Base-by-base conservation (phyloP, 805 yeast species). In the Metschnikowia borealis region DNA sequence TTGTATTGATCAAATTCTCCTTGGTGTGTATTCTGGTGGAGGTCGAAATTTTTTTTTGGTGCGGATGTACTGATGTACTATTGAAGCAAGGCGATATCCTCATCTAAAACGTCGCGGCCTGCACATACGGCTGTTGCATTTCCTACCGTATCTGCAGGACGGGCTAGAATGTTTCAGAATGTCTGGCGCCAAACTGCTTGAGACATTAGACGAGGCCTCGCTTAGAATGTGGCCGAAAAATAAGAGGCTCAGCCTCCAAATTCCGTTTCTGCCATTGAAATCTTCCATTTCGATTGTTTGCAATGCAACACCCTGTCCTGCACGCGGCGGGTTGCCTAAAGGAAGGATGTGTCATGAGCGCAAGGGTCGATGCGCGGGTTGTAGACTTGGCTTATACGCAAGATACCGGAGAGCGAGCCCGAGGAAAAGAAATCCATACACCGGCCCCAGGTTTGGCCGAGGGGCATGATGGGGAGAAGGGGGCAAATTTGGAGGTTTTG, bases 261-360 rank as follows among this genome's bases (percentile, higher is more conserved):
- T 26, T 26, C 29, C 29, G 29, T 26, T 26, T 10, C 11, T 26
- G 11, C 29, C 11, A 10, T 26, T 26, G 29, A 37, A 20, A 37
- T 21, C 13, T 18, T 14, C 29, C n/a, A 14, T n/a, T 14, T 31
- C 17, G 36, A 14, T 20, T 17, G 18, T 18, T 31, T 15, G 26
- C 44, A 8, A 41, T 2, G 13, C 15, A 13, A 18, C 10, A 26
- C 11, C 29, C 29, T n/a, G 18, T 41, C 13, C 44, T 17, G 44
- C 34, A 41, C 8, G 7, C 10, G 14, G 3, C 2, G 3, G 7
- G 11, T 8, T 14, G 31, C 31, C 26, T 23, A 23, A n/a, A 38
- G 32, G 41, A 23, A 14, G 41, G 41, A 42, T 42, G 45, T 42
- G 37, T 33, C 20, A 20, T n/a, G 44, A 41, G 29, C 42, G 42